Evolutionary conservation across 2,329 filamentous ascomycete species (phyloP).

Genomic region (Diaporthe nobilis): DNA sequence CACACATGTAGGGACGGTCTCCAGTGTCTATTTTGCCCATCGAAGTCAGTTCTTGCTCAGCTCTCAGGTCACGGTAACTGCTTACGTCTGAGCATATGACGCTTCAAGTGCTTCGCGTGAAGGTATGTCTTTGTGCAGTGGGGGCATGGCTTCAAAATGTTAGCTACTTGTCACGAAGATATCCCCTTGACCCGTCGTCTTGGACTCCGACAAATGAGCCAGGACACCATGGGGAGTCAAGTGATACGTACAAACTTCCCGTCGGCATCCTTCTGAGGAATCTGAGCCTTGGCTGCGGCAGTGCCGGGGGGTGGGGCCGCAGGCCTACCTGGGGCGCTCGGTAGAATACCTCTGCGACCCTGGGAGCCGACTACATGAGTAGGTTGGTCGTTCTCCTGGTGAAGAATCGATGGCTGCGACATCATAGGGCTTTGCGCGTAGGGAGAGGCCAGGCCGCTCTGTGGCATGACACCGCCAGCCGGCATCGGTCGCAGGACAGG

Average conservation of each 20-base stretch:
- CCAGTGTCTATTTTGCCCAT: conserved; percentile 80
- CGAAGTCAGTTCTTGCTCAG: conserved; percentile 36
- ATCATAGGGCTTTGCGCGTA: conserved; percentile 72
- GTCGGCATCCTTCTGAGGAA: conserved; percentile 94
- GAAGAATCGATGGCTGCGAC: conserved; percentile 67
- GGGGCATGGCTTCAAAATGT: conserved; percentile 75
- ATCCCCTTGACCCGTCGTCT: too few relatives aligned
- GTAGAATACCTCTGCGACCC: conserved; percentile 90
- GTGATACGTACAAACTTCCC: conserved; percentile 78
- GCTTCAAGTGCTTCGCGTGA: conserved; percentile 97
- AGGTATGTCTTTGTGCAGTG: conserved; percentile 99
- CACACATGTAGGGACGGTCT: conserved; percentile 98
- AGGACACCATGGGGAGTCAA: background rate
- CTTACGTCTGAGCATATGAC: conserved; percentile 96
- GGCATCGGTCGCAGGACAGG: conserved; percentile 80
- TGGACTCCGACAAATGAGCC: too few relatives aligned
- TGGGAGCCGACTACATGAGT: conserved; percentile 97
- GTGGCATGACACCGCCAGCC: conserved; percentile 73
- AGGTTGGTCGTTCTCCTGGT: conserved; percentile 73
- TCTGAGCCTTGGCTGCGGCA: conserved; percentile 81
- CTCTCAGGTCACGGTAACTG: conserved; percentile 51
- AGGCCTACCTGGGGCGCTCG: conserved; percentile 89
- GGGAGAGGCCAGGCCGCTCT: conserved; percentile 69
- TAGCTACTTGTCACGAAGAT: background rate
- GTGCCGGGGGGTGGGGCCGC: conserved; percentile 80